Conservation (phyloP, 2,329 filamentous ascomycete species). For the Trichoderma sp. region DNA sequence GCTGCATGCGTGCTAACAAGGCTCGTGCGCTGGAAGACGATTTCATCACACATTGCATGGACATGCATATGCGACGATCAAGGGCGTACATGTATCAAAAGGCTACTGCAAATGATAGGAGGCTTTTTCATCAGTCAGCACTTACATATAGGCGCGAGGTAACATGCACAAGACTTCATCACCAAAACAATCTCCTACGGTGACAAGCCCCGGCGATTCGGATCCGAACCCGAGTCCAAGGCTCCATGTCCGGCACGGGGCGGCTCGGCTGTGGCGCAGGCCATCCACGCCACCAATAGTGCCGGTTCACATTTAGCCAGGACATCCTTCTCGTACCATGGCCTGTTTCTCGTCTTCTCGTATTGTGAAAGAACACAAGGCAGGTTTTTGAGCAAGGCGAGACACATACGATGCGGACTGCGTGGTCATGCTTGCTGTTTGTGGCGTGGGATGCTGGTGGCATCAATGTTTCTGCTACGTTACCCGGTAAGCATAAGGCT, state of each 20-base stretch:
- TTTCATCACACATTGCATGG: background rate
- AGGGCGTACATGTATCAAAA: background rate
- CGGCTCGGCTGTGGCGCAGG: constrained; percentile 17
- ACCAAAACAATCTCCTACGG: background rate
- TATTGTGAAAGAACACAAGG: too few relatives aligned
- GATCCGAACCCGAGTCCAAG: constrained; percentile 2
- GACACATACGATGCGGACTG: background rate
- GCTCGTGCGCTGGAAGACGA: background rate
- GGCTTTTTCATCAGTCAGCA: too few relatives aligned
- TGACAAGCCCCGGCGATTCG: background rate
- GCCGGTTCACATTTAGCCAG: background rate
- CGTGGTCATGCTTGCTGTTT: background rate
- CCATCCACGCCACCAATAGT: constrained; percentile 2
- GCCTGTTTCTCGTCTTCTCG: background rate
- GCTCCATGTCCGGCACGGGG: background rate
- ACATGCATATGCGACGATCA: background rate
- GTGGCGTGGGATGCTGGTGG: background rate
- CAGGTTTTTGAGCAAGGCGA: background rate
- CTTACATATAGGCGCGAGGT: too few relatives aligned
- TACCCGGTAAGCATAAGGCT: constrained; percentile 13
- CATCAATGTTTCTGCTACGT: background rate
- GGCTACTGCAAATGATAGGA: background rate
- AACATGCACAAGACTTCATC: background rate
- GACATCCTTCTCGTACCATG: background rate
- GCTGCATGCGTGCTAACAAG: background rate